Evolutionary conservation across 306 rosid genomes (phyloP).

Genomic region (Citrullus colocynthis): DNA sequence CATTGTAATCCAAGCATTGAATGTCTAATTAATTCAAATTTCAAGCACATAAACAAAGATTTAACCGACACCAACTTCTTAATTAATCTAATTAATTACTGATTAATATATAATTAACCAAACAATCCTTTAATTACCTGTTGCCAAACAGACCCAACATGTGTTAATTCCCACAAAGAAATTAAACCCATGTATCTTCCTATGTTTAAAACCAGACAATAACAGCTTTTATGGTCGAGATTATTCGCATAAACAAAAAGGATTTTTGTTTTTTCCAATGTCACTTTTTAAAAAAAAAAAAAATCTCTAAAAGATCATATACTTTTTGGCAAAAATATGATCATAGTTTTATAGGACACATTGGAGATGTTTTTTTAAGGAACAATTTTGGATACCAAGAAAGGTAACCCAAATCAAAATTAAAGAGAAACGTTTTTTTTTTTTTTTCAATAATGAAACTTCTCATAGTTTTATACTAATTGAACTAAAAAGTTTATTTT

Average conservation of each 20-base stretch:
- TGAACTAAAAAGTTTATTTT: no score
- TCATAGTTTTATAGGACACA: neutral
- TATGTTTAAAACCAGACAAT: neutral
- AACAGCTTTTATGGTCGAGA: constrained; percentile 6
- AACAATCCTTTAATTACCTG: neutral
- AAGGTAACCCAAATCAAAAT: no score
- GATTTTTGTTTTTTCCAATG: neutral
- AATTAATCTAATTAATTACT: neutral
- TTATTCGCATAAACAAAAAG: neutral
- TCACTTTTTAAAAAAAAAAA: neutral
- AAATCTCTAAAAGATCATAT: neutral
- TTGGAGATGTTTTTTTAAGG: neutral
- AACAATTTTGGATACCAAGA: neutral
- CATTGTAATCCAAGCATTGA: constrained; percentile 2
- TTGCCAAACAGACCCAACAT: constrained; percentile 6
- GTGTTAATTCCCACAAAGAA: neutral
- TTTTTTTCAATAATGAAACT: no score
- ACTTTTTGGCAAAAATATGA: neutral
- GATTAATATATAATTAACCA: neutral
- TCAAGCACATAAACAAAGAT: neutral
- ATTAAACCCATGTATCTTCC: neutral
- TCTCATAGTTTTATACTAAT: no score
- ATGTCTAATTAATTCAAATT: neutral
- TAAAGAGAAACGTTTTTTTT: no score
- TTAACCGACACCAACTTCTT: neutral